Evolutionary conservation across 169 alveolate genomes (phyloP).

Genomic region (Eimeria maxima): DNA sequence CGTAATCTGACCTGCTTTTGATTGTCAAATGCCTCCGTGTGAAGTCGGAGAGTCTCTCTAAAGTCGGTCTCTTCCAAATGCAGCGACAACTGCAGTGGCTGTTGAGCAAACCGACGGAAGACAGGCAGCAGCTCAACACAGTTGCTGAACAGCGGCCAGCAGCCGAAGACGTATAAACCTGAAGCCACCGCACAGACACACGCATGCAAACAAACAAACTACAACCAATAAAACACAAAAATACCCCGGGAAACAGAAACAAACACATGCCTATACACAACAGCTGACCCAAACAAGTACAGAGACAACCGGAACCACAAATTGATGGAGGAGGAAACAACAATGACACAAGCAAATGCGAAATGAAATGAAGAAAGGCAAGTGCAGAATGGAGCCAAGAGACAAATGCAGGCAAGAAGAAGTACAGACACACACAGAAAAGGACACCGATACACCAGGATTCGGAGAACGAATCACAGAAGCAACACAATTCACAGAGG

Average conservation of each 20-base stretch:
- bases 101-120: conserved; percentile 80
- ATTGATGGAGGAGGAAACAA: not conserved
- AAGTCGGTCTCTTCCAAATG: conserved; percentile 63
- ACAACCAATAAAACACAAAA: too few species aligned
- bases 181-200: not conserved
- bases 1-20: not conserved
- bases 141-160: conserved; percentile 85
- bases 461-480: too few species aligned
- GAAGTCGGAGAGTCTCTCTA: not conserved
- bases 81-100: conserved; percentile 84
- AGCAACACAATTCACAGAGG: too few species aligned
- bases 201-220: too few species aligned
- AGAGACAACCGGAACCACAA: too few species aligned
- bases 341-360: not conserved
- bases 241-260: too few species aligned
- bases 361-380: too few species aligned
- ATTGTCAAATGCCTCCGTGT: not conserved
- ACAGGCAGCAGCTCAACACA: conserved; percentile 88
- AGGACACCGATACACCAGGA: too few species aligned
- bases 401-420: too few species aligned
- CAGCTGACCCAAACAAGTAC: too few species aligned
- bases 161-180: conserved; percentile 87
- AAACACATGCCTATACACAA: too few species aligned
- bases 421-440: too few species aligned
- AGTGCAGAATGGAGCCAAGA: not conserved